Evolutionary conservation across 192 early-diverging fungal species (phyloP), one percentile per base, ranked within the genome.

Genomic region (Coemansia sp.): DNA sequence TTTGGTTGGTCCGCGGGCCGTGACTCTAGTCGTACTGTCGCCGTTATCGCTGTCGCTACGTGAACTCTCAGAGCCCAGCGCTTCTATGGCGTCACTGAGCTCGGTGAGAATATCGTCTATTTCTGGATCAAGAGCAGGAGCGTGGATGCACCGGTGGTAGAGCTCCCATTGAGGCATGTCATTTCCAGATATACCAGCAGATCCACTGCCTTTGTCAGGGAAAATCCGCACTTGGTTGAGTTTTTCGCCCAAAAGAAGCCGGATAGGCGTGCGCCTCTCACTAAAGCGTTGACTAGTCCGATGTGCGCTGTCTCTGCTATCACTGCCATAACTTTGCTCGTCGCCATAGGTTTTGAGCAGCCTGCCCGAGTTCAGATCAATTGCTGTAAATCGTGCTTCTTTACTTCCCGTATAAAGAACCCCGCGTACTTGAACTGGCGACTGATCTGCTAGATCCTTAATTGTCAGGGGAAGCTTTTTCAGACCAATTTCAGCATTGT

Each of bases 331-430:
- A 44, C 10, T 59, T 48, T 37, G 57, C 40, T 84, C 83, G 32
- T 71, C 85, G 48, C 87, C 89, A 72, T 86, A 90, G 11, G 73
- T 69, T 14, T 81, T 70, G 14, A 91, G 62, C 17, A 94, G 81
- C 12, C 76, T 71, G 0, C 93, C 93, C 20, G 85, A 86, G 6
- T 72, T 40, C 50, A 92, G 85, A 74, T 94, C 88, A 7, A 96
- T 68, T 6, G 91, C 91, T 0, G 89, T 72, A 60, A 94, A 81
- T 9, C 84, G 77, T 10, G 90, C 88, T 16, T 77, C 76, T 67
- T 93, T 93, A 16, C 73, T 81, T 7, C 92, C 88, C 9, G 88
- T 88, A 66, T 90, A 93, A 8, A 88, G 77, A 25, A 86, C 79
- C 4, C 84, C 85, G 49, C 83, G 85, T 17, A 72, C 67, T 17